Evolutionary conservation across 2,329 filamentous ascomycete species (phyloP), one percentile per base, ranked within the genome.

Genomic region (Cladophialophora chaetospira): DNA sequence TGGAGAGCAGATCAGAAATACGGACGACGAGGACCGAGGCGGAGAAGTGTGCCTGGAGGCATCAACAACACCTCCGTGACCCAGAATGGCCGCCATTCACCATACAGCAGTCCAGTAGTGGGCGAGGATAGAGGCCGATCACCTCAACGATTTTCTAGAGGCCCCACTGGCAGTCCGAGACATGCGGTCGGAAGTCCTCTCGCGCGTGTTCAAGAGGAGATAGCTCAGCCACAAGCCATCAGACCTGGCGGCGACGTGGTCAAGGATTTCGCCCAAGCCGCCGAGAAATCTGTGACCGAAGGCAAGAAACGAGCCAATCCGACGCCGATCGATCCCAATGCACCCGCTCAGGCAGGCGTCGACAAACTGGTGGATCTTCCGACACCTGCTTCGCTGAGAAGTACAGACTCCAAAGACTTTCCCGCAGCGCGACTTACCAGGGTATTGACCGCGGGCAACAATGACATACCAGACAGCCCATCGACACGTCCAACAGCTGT

Each of bases 1-100:
- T 97, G 94, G 91, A 87, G 94, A 70, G 87, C 88, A 75, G 94
- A 99, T 71, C 93, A 97, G 72, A 97, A 96, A 77, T 88, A 94
- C 71, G 93, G 93, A 45, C 78, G 84, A 53, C 79, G 78, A 64
- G 72, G 71, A 29, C 78, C 78, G 47, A 55, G 46, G 21, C 81
- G 76, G 63, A 78, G 78, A 63, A 69, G 68, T 28, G 74, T 72
- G 66, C 72, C 76, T 62, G 73, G 78, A 56, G 78, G 79, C 29
- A 76, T 82, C 61, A 84, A 82, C 63, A 77, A 79, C 13, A 77
- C 75, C 43, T 70, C 77, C n/a, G 72, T 72, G 4, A 72, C 72
- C 52, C 71, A 70, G 49, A 75, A 77, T 11, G 76, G 72, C 58
- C 74, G 79, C 57, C 78, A 81, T 49, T 83, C 80, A 26, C 84